These are phyloP conservation scores for Graphiopsis chlorocephala DNA, from an alignment of 2,329 filamentous ascomycete genomes.

Conservation along the genomic window DNA sequence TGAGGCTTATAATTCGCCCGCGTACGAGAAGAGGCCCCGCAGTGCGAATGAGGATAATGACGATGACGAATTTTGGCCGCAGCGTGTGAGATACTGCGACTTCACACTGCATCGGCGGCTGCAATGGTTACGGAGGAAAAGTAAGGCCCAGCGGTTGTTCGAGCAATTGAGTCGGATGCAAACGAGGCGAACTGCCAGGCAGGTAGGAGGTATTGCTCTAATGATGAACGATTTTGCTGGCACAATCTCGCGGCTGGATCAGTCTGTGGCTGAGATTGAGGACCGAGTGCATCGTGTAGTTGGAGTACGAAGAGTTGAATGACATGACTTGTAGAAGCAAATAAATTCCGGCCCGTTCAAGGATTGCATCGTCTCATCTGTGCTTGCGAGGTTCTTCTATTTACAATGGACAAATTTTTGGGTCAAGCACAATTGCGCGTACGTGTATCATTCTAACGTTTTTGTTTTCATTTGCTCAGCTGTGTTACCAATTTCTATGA, in stretches of 20 bases:
- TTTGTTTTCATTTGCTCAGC: neutral
- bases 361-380: too few species aligned
- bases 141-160: conserved; percentile 37
- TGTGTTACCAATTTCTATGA: neutral
- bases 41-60: conserved; percentile 29
- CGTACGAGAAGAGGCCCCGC: conserved; percentile 27
- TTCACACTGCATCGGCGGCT: conserved; percentile 36
- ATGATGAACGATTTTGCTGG: conserved; percentile 32
- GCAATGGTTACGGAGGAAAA: conserved; percentile 38
- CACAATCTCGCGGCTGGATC: conserved; percentile 23
- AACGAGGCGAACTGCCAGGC: conserved; percentile 37
- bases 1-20: conserved; percentile 29
- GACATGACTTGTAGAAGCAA: conserved; percentile 1
- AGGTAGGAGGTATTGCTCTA: conserved; percentile 33
- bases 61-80: conserved; percentile 33
- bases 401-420: too few species aligned
- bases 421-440: neutral
- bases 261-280: conserved; percentile 29
- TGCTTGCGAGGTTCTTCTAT: too few species aligned
- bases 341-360: neutral
- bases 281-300: conserved; percentile 33
- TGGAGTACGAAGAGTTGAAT: conserved; percentile 33
- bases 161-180: conserved; percentile 38
- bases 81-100: conserved; percentile 33
- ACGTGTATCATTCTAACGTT: neutral